Conservation (phyloP, 2,329 filamentous ascomycete genomes). For the Epichloe brachyelytri region DNA sequence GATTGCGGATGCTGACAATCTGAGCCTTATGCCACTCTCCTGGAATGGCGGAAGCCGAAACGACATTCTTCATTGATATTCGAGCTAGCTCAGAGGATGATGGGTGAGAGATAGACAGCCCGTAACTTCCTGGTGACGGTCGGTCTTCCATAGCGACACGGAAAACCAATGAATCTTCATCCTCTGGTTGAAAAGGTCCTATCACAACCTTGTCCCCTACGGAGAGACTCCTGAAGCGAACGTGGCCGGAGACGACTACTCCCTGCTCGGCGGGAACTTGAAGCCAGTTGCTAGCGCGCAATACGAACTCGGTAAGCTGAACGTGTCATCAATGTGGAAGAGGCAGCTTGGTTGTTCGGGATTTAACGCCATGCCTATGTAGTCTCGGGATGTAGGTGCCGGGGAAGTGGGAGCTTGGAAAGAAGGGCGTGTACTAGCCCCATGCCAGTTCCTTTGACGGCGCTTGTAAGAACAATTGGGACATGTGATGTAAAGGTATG, state of each 20-base stretch:
- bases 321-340: slow-evolving; percentile 88
- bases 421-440: slow-evolving; percentile 72
- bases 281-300: slow-evolving; percentile 10
- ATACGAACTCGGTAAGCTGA: slow-evolving; percentile 56
- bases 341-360: slow-evolving; percentile 50
- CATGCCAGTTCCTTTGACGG: slow-evolving; percentile 73
- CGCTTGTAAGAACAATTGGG: slow-evolving; percentile 78
- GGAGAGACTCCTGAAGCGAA: slow-evolving; percentile 65
- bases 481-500: slow-evolving; percentile 41
- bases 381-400: slow-evolving; percentile 38
- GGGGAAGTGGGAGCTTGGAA: slow-evolving; percentile 56
- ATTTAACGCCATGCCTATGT: slow-evolving; percentile 40
- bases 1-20: slow-evolving; percentile 76
- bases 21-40: slow-evolving; percentile 70
- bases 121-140: slow-evolving; percentile 33
- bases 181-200: slow-evolving; percentile 59
- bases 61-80: slow-evolving; percentile 37
- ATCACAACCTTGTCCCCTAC: slow-evolving; percentile 68
- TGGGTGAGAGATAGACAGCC: slow-evolving; percentile 38
- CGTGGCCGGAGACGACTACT: slow-evolving; percentile 71
- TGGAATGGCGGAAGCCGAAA: slow-evolving; percentile 37
- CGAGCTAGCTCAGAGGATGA: slow-evolving; percentile 40
- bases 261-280: slow-evolving; percentile 31
- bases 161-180: slow-evolving; percentile 28
- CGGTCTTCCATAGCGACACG: slow-evolving; percentile 29